phyloP scores from a whole-genome alignment of 2,329 filamentous ascomycete species.

The Elsinoe arachidis region DNA sequence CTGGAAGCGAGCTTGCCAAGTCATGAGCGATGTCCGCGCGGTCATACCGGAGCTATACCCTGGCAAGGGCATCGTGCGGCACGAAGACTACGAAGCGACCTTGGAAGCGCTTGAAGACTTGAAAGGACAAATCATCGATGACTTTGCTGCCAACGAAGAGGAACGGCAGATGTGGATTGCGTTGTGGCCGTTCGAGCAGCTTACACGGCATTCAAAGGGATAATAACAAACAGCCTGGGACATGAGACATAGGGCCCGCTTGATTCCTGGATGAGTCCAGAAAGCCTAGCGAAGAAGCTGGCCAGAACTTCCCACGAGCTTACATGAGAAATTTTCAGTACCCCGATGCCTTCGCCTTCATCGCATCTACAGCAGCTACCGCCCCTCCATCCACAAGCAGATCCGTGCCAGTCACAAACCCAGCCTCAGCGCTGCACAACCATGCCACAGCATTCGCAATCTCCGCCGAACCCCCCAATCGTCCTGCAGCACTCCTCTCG shows the following conservation, averaged over 20 bases:
- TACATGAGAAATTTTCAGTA: no score
- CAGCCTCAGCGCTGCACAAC: conserved; percentile 2
- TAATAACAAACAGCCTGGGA: no score
- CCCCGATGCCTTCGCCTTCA: neutral
- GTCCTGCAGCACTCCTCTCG: neutral
- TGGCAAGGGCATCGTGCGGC: conserved; percentile 6
- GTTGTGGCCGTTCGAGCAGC: neutral
- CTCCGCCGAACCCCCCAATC: neutral
- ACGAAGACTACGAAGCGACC: neutral
- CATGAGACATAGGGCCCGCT: no score
- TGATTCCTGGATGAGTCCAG: no score
- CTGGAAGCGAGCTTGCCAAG: neutral
- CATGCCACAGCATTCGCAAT: neutral
- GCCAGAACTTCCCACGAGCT: no score
- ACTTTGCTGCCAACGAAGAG: neutral
- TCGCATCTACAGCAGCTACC: neutral
- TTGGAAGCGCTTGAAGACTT: neutral
- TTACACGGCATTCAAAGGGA: no score
- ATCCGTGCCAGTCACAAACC: neutral
- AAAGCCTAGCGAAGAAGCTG: no score
- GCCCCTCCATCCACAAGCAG: neutral
- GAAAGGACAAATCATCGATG: neutral
- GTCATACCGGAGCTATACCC: conserved; percentile 10
- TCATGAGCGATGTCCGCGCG: neutral
- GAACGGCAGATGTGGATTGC: neutral